Evolutionary conservation across 1,139 yeast genomes (phyloP), one percentile per base, ranked within the genome.

Genomic region (Suhomyces terraborum): DNA sequence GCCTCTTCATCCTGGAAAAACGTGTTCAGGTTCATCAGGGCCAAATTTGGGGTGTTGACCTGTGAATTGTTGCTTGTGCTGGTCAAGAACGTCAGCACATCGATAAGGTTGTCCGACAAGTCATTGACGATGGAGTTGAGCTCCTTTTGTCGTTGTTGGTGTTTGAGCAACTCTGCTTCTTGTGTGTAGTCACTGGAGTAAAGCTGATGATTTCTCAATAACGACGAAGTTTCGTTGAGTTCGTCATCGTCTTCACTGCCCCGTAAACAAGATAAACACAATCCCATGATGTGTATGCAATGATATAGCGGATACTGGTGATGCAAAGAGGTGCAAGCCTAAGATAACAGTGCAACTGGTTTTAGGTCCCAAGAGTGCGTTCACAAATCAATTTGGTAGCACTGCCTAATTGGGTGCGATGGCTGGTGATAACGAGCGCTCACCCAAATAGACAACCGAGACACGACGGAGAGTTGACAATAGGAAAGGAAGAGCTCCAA

Each of bases 241-340:
- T 66, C 49, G 30, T 62, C 67, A 9, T 73, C 79, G 30, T 69
- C 69, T n/a, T 53, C 58, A 28, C 43, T 49, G 6, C 65, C 62
- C 29, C 64, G 54, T 21, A 76, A 56, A 48, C 80, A 76, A n/a
- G 80, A 75, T 38, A 75, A 60, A 52, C 80, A 75, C 35, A 61
- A 47, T 32, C 80, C 81, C 80, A 76, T 46, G 21, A 25, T 24
- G 33, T 17, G 35, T 14, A 14, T 32, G 17, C 9, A 12, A 8
- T 12, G 19, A 9, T 32, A 22, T 6, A 14, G 16, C 24, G 10
- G 8, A n/a, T 30, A 20, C n/a, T n/a, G n/a, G n/a, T n/a, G n/a
- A n/a, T n/a, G n/a, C n/a, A n/a, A n/a, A n/a, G n/a, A n/a, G n/a
- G n/a, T n/a, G 8, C 16, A 12, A 24, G 27, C 16, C 27, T 6